Evolutionary conservation across 495 filamentous ascomycete genomes (phyloP).

Genomic region (Aspergillus hancockii): DNA sequence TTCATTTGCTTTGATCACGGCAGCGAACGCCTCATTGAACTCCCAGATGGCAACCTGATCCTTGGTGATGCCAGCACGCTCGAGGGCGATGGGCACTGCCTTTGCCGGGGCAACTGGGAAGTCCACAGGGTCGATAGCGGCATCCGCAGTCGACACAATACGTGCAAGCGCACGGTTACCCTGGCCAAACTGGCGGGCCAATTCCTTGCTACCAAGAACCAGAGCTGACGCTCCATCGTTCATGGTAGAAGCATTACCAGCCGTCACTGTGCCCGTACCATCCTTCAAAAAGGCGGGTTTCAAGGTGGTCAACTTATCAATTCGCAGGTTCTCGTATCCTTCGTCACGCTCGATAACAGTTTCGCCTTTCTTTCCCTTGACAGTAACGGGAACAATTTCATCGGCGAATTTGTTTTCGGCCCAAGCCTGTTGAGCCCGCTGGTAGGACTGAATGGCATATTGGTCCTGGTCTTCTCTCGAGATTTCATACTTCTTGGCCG

Average conservation of each 20-base stretch:
- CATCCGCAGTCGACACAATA: slow-evolving; percentile 85
- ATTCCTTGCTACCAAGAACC: slow-evolving; percentile 73
- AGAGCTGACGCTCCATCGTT: slow-evolving; percentile 95
- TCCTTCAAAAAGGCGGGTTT: slow-evolving; percentile 89
- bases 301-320: slow-evolving; percentile 79
- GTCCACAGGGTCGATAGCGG: slow-evolving; percentile 89
- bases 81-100: slow-evolving; percentile 87
- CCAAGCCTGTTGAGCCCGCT: slow-evolving; percentile 91
- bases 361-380: slow-evolving; percentile 82
- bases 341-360: slow-evolving; percentile 79
- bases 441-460: slow-evolving; percentile 85
- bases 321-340: slow-evolving; percentile 79
- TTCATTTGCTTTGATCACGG: slow-evolving; percentile 92
- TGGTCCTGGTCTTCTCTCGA: slow-evolving; percentile 83
- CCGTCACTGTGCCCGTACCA: slow-evolving; percentile 87
- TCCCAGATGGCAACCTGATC: slow-evolving; percentile 93
- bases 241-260: slow-evolving; percentile 88
- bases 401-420: slow-evolving; percentile 73
- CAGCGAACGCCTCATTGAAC: slow-evolving; percentile 97
- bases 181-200: slow-evolving; percentile 73
- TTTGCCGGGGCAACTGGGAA: slow-evolving; percentile 93
- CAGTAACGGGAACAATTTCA: slow-evolving; percentile 83
- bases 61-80: slow-evolving; percentile 83
- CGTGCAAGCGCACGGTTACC: slow-evolving; percentile 76
- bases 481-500: slow-evolving; percentile 82